A percentile compares a stretch with the other conserved stretches of the same genome.
phyloP scores from a whole-genome alignment of 2,329 filamentous ascomycete species.

The Aspergillus pseudonomiae region DNA sequence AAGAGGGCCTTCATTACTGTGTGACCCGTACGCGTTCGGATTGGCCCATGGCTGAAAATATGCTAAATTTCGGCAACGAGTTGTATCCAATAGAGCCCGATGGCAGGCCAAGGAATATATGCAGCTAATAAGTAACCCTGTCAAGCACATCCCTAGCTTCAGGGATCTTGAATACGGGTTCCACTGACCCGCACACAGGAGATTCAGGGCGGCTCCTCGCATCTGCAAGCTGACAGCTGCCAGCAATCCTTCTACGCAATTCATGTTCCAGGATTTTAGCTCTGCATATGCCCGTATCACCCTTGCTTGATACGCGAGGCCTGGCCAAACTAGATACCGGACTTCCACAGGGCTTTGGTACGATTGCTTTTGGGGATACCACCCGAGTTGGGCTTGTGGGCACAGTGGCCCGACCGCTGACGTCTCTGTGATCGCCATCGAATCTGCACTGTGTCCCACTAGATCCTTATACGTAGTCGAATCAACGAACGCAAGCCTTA shows the following conservation, averaged over 20 bases:
- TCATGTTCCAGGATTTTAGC: constrained; percentile 10
- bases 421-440: constrained; percentile 5
- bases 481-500: constrained; percentile 6
- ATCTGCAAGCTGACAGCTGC: constrained; percentile 28
- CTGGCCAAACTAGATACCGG: background rate
- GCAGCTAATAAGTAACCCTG: constrained; percentile 32
- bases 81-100: constrained; percentile 30
- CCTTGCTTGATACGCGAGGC: background rate
- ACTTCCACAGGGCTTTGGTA: background rate
- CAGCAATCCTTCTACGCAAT: constrained; percentile 13
- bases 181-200: constrained; percentile 16
- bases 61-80: constrained; percentile 27
- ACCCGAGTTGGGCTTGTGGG: background rate
- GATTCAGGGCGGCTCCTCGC: constrained; percentile 26
- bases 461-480: background rate
- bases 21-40: constrained; percentile 21
- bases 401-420: constrained; percentile 4
- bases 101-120: constrained; percentile 28
- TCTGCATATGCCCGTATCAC: constrained; percentile 6
- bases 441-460: background rate
- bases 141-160: constrained; percentile 16
- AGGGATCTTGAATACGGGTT: constrained; percentile 14
- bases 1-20: constrained; percentile 25
- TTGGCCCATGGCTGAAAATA: constrained; percentile 28
- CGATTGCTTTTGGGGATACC: background rate